These are phyloP conservation scores for Penicillium expansum DNA, from an alignment of 2,329 filamentous ascomycete species.

Conservation along the genomic window DNA sequence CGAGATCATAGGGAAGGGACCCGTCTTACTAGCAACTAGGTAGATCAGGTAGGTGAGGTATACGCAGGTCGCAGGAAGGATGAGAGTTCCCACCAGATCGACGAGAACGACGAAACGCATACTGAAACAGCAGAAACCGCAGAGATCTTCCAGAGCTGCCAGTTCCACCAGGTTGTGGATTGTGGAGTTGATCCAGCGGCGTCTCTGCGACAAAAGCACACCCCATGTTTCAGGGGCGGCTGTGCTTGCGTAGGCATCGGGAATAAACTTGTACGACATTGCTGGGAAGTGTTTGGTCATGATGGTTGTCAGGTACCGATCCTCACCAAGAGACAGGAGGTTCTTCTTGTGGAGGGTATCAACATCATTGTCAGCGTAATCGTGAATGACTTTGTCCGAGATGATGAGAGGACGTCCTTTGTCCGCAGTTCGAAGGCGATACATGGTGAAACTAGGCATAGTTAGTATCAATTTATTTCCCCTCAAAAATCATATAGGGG, in stretches of 20 bases:
- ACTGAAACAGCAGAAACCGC: slow-evolving; percentile 97
- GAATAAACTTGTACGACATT: slow-evolving; percentile 95
- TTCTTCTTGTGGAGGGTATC: slow-evolving; percentile 97
- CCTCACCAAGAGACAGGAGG: slow-evolving; percentile 85
- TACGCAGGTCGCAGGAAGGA: slow-evolving; percentile 81
- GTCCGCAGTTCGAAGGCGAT: slow-evolving; percentile 88
- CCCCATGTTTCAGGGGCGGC: slow-evolving; percentile 93
- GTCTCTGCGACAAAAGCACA: slow-evolving; percentile 92
- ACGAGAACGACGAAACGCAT: slow-evolving; percentile 97
- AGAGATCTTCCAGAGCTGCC: slow-evolving; percentile 86
- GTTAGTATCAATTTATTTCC: slow-evolving; percentile 36
- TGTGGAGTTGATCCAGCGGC: slow-evolving; percentile 99
- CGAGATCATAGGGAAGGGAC: slow-evolving; percentile 81
- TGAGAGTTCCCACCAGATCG: slow-evolving; percentile 87
- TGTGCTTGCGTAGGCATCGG: slow-evolving; percentile 88
- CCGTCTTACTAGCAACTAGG: slow-evolving; percentile 63
- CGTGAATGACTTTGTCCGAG: slow-evolving; percentile 78
- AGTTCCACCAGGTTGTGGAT: slow-evolving; percentile 94
- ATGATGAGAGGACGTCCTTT: slow-evolving; percentile 94
- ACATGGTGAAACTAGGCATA: slow-evolving; percentile 87
- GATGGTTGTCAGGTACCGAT: slow-evolving; percentile 93
- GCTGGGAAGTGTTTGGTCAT: slow-evolving; percentile 97
- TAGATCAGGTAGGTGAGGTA: slow-evolving; percentile 91
- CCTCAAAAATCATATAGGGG: too few species aligned
- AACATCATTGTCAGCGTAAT: slow-evolving; percentile 84